A percentile compares a stretch with the other conserved stretches of the same genome.
Conservation (phyloP, 1,284 basidiomycete species). For the Trichosporon ovoides region DNA sequence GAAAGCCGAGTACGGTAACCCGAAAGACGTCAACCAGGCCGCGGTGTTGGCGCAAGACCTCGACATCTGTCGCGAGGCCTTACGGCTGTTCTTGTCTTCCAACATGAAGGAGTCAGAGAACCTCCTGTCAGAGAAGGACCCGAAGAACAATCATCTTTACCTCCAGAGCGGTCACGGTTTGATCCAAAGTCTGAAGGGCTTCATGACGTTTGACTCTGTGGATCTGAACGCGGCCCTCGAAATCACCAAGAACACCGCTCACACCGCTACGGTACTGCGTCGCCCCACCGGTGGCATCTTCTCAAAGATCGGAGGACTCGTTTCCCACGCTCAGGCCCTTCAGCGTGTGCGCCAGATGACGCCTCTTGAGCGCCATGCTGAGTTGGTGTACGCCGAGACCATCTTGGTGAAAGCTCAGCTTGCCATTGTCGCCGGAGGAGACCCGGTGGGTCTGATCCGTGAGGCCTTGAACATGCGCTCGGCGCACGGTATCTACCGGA, state of each 20-base stretch:
- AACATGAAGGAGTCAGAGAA: constrained; percentile 85
- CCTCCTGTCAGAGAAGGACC: constrained; percentile 61
- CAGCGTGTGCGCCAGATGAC: constrained; percentile 74
- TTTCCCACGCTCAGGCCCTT: constrained; percentile 51
- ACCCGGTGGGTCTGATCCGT: constrained; percentile 85
- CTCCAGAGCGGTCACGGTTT: constrained; percentile 77
- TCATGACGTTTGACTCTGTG: constrained; percentile 56
- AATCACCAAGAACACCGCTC: constrained; percentile 50
- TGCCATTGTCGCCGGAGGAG: constrained; percentile 62
- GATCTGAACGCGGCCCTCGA: constrained; percentile 54
- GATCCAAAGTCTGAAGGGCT: constrained; percentile 60
- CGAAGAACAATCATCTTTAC: constrained; percentile 72
- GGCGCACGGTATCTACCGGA: constrained; percentile 75
- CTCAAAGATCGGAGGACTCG: constrained; percentile 43
- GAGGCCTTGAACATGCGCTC: constrained; percentile 94
- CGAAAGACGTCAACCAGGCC: constrained; percentile 33
- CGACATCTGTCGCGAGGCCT: constrained; percentile 35
- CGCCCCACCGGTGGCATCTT: constrained; percentile 44
- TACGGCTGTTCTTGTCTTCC: constrained; percentile 67
- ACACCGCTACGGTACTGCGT: constrained; percentile 53
- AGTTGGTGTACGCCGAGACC: constrained; percentile 86
- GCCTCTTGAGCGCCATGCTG: constrained; percentile 80
- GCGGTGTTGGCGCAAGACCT: constrained; percentile 39
- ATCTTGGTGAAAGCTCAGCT: constrained; percentile 49
- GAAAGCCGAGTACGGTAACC: constrained; percentile 18